Percentiles rank a stretch among this genome's conserved stretches.
Evolutionary conservation across 306 rosid genomes (phyloP).

Genomic region (Cucurbita ficifolia): DNA sequence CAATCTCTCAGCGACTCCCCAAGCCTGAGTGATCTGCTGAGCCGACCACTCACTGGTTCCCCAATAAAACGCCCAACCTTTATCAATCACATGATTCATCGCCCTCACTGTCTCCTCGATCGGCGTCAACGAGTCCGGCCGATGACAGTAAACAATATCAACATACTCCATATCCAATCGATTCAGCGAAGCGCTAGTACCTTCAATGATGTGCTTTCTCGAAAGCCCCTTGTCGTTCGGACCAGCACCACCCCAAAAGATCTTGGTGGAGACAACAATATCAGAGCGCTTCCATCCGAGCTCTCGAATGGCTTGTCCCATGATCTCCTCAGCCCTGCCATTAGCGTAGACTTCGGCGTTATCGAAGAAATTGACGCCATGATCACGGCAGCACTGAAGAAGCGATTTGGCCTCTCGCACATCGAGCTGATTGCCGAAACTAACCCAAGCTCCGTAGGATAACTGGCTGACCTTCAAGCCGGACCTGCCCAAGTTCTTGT

Average conservation of each 20-base stretch:
- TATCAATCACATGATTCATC: constrained; percentile 68
- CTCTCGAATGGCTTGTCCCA: constrained; percentile 89
- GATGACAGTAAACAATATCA: constrained; percentile 67
- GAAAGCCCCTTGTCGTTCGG: constrained; percentile 94
- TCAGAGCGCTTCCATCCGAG: constrained; percentile 95
- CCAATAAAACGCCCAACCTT: constrained; percentile 94
- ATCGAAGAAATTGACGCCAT: constrained; percentile 98
- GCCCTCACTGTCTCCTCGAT: constrained; percentile 94
- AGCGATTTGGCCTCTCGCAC: constrained; percentile 88
- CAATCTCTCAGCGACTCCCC: constrained; percentile 57
- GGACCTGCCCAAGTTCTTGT: constrained; percentile 75
- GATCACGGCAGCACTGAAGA: constrained; percentile 79
- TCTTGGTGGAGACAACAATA: constrained; percentile 84
- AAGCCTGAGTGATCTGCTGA: constrained; percentile 95
- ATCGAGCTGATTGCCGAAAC: constrained; percentile 93
- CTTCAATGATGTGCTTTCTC: constrained; percentile 73
- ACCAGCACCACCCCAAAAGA: constrained; percentile 96
- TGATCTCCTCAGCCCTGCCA: constrained; percentile 95
- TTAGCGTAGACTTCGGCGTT: constrained; percentile 97
- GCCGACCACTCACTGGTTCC: constrained; percentile 98
- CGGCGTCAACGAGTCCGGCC: constrained; percentile 70
- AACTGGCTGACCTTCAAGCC: constrained; percentile 90
- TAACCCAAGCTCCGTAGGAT: constrained; percentile 90
- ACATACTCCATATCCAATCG: constrained; percentile 79
- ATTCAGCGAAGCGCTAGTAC: constrained; percentile 74